Conservation (phyloP, 768 basidiomycete species). For the Mrakia gelida region DNA sequence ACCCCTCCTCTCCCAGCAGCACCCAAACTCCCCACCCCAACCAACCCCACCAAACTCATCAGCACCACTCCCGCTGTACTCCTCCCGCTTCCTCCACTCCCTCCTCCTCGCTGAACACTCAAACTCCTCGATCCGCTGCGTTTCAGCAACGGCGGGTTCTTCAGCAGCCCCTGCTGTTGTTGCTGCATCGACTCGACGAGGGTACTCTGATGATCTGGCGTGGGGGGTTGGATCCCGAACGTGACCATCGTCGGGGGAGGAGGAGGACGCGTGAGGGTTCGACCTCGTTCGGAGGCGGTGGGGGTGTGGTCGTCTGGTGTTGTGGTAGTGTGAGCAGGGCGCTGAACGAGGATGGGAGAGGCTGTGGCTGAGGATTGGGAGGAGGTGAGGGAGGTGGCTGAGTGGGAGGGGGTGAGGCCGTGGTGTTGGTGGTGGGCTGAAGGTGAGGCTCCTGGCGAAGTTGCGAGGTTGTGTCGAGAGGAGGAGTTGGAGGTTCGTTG, state of each 20-base stretch:
- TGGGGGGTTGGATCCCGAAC: constrained; percentile 16
- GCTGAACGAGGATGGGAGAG: constrained; percentile 13
- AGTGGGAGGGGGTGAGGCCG: background rate
- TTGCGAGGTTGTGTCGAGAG: constrained; percentile 1
- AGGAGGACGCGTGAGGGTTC: constrained; percentile 24
- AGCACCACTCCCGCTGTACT: constrained; percentile 18
- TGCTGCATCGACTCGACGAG: background rate
- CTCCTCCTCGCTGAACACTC: background rate
- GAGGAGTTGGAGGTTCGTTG: constrained; percentile 5
- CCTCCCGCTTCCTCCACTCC: background rate
- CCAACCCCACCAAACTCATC: constrained; percentile 20
- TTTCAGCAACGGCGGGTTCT: background rate
- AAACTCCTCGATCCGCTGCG: constrained; percentile 13
- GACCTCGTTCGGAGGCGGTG: constrained; percentile 16
- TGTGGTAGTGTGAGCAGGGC: background rate
- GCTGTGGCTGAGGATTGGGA: background rate
- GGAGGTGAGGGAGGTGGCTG: background rate
- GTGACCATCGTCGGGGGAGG: background rate
- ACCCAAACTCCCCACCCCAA: background rate
- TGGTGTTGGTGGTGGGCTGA: background rate
- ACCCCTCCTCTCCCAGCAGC: background rate
- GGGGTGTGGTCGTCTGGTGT: background rate
- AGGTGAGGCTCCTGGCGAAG: background rate
- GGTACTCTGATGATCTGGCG: background rate
- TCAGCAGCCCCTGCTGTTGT: background rate